These are phyloP conservation scores for Tricholoma terreum DNA, from an alignment of 768 basidiomycete genomes.

Conservation along the genomic window DNA sequence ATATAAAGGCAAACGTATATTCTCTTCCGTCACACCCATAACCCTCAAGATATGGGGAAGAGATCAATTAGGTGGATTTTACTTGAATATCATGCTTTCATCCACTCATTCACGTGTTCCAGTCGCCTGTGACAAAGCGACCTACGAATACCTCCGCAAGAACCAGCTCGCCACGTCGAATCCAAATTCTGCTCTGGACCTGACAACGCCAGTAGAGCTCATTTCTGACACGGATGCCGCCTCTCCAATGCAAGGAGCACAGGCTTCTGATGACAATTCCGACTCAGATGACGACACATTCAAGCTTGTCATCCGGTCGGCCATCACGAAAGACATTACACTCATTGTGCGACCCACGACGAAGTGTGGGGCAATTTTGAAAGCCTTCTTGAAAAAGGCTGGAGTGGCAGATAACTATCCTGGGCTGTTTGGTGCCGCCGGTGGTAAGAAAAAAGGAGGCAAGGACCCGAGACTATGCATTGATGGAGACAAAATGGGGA, in stretches of 20 bases:
- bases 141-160: conserved; percentile 59
- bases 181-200: conserved; percentile 1
- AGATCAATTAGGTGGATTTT: conserved; percentile 56
- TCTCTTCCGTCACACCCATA: conserved; percentile 65
- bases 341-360: conserved; percentile 73
- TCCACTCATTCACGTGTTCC: neutral
- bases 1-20: conserved; percentile 61
- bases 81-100: neutral
- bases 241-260: conserved; percentile 2
- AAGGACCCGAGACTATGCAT: conserved; percentile 53
- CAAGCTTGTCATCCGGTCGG: conserved; percentile 65
- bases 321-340: conserved; percentile 49
- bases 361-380: conserved; percentile 72
- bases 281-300: conserved; percentile 53
- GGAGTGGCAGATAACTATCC: conserved; percentile 57
- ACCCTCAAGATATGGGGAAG: conserved; percentile 66
- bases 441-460: conserved; percentile 29
- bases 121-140: conserved; percentile 67
- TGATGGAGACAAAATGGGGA: conserved; percentile 71
- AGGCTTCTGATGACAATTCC: conserved; percentile 37
- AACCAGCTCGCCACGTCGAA: conserved; percentile 17
- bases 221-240: conserved; percentile 17
- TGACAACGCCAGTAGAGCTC: conserved; percentile 4
- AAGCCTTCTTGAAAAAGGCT: conserved; percentile 69
- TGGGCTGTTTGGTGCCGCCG: conserved; percentile 27